These are phyloP conservation scores for Chloromonas sp. DNA, from an alignment of 163 green algal genomes.

Conservation along the genomic window DNA sequence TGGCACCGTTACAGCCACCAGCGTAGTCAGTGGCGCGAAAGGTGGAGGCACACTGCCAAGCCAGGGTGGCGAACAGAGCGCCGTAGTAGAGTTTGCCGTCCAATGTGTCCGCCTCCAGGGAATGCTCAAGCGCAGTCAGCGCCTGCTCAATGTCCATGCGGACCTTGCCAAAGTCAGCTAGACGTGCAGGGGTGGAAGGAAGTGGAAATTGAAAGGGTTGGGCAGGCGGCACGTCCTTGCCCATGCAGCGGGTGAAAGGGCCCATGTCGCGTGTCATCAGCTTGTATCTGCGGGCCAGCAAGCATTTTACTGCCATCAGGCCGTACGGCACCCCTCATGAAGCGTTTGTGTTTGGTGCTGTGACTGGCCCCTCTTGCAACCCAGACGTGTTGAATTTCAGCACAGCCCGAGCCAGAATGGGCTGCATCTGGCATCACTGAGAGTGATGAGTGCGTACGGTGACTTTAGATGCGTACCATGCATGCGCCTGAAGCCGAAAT, in stretches of 20 bases:
- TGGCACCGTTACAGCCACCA: slow-evolving; percentile 45
- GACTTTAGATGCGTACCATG: too few species aligned
- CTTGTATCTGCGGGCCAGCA: slow-evolving; percentile 32
- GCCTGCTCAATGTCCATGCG: neutral
- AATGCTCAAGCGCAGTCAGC: too few species aligned
- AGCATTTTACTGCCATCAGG: neutral
- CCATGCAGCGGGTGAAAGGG: slow-evolving; percentile 27
- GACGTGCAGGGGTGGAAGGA: neutral
- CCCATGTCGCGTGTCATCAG: slow-evolving; percentile 39
- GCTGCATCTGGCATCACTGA: too few species aligned
- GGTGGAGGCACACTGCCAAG: slow-evolving; percentile 37
- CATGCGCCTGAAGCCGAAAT: too few species aligned
- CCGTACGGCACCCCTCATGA: too few species aligned
- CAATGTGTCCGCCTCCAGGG: too few species aligned
- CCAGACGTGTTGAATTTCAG: too few species aligned
- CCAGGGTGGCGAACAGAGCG: slow-evolving; percentile 28
- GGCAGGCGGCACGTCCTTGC: neutral
- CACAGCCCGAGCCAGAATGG: too few species aligned
- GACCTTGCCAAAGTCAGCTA: neutral
- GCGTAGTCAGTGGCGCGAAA: slow-evolving; percentile 37
- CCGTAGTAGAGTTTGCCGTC: slow-evolving; percentile 12
- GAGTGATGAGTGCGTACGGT: too few species aligned
- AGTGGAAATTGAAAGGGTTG: neutral
- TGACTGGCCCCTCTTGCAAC: too few species aligned
- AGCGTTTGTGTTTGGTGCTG: too few species aligned